Evolutionary conservation across 257 asterid genomes (phyloP), one percentile per base, ranked within the genome.

Genomic region (Nicotiana paniculata): DNA sequence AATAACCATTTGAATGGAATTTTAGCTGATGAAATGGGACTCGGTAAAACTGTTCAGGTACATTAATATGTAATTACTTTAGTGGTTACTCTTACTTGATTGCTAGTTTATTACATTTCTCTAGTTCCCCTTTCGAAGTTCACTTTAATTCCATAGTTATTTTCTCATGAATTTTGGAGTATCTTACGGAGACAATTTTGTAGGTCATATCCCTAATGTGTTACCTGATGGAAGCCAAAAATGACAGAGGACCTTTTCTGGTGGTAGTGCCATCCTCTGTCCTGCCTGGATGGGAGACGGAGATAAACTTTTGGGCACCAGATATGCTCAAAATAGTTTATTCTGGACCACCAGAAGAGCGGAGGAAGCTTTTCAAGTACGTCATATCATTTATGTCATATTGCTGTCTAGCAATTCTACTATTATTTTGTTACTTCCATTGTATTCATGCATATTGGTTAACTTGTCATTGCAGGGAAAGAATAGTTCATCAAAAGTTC

Each of bases 41-140:
- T 96, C 54, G 99, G 99, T 67, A 96, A 96, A 90, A 96, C 99
- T 70, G 99, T 96, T 84, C 99, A 96, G 98, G 99, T 94, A 86
- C 82, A 82, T 62, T 28, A 67, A 64, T 64, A 28, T 80, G 64
- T 51, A 65, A 81, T 39, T 70, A n/a, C 37, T 57, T 51, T 58
- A 58, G 16, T 51, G 43, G 63, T 75, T 48, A 24, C 59, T 48
- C 51, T 74, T 46, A 18, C 39, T 74, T 48, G 13, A 74, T 48
- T 54, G 15, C 37, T 48, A 46, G 79, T 51, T 75, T 75, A 51
- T 10, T 15, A 75, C 26, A 58, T 16, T 72, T 3, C 59, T 75
- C 63, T 51, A 15, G 61, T 51, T 75, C 28, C 28, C 80, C 62
- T 51, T 16, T 15, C 7, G 30, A 21, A 75, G 63, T 15, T 75